A percentile compares a stretch with the other conserved stretches of the same genome.
Conservation (phyloP, 768 basidiomycete genomes). For the Calocera viscosa region DNA sequence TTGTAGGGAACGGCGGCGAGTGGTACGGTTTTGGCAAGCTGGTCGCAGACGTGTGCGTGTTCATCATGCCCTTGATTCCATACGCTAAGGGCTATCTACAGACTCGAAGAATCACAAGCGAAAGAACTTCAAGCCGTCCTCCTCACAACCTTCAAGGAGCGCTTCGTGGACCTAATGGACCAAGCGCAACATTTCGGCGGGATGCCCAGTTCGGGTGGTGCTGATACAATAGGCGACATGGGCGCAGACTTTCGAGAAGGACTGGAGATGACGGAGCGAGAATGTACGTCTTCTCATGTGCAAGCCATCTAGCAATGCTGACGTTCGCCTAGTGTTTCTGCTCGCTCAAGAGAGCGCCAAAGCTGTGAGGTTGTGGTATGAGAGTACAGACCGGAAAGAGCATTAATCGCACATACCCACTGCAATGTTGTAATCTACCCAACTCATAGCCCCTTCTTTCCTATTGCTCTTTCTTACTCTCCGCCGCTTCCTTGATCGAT, state of each 20-base stretch:
- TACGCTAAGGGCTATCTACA: constrained; percentile 25
- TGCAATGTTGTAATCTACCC: constrained; percentile 1
- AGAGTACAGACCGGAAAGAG: constrained; percentile 44
- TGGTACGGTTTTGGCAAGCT: constrained; percentile 91
- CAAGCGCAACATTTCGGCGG: constrained; percentile 82
- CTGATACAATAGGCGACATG: constrained; percentile 41
- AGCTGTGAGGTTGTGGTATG: constrained; percentile 73
- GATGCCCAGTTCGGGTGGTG: constrained; percentile 42
- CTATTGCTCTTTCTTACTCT: constrained; percentile 17
- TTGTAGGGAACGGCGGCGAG: constrained; percentile 74
- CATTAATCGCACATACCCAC: background rate
- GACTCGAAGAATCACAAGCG: constrained; percentile 63
- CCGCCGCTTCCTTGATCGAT: constrained; percentile 23
- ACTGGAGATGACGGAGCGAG: constrained; percentile 82
- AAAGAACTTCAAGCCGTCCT: constrained; percentile 60
- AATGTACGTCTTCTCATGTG: constrained; percentile 44
- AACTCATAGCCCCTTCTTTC: background rate
- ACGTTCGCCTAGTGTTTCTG: constrained; percentile 52
- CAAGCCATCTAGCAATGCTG: constrained; percentile 1
- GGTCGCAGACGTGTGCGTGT: constrained; percentile 65
- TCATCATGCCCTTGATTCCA: background rate
- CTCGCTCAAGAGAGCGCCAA: constrained; percentile 73
- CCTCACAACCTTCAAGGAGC: constrained; percentile 63
- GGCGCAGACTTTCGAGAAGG: constrained; percentile 79
- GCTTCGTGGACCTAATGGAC: constrained; percentile 66